phyloP scores from a whole-genome alignment of 805 yeast genomes.

The Saturnispora sekii region DNA sequence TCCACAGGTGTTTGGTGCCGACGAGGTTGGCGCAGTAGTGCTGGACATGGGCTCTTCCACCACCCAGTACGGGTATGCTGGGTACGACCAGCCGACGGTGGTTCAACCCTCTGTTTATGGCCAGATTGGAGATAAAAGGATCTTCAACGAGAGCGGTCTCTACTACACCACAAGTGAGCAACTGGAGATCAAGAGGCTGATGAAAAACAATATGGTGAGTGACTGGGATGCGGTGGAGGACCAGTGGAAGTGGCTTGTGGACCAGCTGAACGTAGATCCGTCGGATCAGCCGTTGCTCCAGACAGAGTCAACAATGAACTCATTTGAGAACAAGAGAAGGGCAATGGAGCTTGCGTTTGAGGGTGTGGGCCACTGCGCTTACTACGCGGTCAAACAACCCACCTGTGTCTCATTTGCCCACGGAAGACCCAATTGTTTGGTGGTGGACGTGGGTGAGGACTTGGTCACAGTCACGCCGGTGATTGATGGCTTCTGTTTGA shows the following conservation, averaged over 20 bases:
- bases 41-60: constrained; percentile 82
- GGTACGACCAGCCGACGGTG: constrained; percentile 77
- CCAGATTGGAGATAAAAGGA: constrained; percentile 9
- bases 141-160: constrained; percentile 26
- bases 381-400: constrained; percentile 74
- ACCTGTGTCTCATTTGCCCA: constrained; percentile 82
- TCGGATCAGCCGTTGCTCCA: constrained; percentile 66
- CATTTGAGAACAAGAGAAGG: constrained; percentile 52
- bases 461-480: constrained; percentile 70
- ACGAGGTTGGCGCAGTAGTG: constrained; percentile 86
- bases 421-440: constrained; percentile 79
- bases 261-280: constrained; percentile 42
- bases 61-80: constrained; percentile 86
- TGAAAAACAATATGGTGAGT: constrained; percentile 49
- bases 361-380: constrained; percentile 63
- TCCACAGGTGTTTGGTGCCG: constrained; percentile 50
- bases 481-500: constrained; percentile 68
- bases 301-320: constrained; percentile 85
- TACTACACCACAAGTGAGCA: constrained; percentile 37
- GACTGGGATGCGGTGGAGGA: constrained; percentile 86
- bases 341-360: constrained; percentile 69
- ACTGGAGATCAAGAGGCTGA: constrained; percentile 44
- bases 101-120: constrained; percentile 68
- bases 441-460: constrained; percentile 82
- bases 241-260: constrained; percentile 58